Conservation (phyloP, 805 yeast genomes). For the Saturnispora gosingensis region DNA sequence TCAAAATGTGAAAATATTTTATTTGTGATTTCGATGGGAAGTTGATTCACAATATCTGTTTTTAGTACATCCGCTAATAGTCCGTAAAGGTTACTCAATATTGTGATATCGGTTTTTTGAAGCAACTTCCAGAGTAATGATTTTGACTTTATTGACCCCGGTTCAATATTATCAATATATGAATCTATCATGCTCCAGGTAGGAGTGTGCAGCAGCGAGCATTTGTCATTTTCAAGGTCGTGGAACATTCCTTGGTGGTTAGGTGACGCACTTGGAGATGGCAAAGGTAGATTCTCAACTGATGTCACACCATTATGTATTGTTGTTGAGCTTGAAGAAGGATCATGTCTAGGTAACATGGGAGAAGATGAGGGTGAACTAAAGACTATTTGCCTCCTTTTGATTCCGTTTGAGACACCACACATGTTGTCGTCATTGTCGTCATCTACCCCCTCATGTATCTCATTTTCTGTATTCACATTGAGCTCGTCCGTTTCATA, state of each 20-base stretch:
- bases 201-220: neutral
- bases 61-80: constrained; percentile 46
- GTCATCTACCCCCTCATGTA: neutral
- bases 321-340: neutral
- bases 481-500: neutral
- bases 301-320: neutral
- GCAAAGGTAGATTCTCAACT: constrained; percentile 38
- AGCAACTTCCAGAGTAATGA: constrained; percentile 39
- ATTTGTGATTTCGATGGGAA: constrained; percentile 70
- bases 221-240: neutral
- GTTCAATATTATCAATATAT: constrained; percentile 23
- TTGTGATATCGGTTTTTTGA: constrained; percentile 45
- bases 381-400: neutral
- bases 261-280: constrained; percentile 62
- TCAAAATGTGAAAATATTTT: constrained; percentile 60
- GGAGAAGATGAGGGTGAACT: neutral
- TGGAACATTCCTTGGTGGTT: constrained; percentile 25
- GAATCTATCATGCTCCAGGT: neutral
- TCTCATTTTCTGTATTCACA: neutral
- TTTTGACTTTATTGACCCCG: constrained; percentile 41
- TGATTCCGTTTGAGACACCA: neutral
- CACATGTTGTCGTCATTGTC: neutral
- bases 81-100: constrained; percentile 47
- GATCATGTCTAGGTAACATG: neutral
- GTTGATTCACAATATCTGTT: constrained; percentile 58